Evolutionary conservation across 2,329 filamentous ascomycete species (phyloP).

Genomic region (Pyricularia sp.): DNA sequence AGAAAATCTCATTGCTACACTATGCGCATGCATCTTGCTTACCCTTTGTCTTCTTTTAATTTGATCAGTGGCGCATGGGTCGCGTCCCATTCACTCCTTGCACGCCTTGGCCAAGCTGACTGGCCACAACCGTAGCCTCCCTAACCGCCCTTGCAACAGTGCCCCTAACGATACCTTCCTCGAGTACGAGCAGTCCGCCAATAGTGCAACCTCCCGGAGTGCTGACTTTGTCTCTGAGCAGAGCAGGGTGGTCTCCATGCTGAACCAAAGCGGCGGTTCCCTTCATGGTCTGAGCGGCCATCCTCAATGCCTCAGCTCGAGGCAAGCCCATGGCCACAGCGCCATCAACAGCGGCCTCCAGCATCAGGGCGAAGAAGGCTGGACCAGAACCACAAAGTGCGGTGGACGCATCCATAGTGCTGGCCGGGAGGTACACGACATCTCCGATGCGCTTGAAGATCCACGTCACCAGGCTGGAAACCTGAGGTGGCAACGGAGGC

Average conservation of each 20-base stretch:
- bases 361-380: constrained; percentile 62
- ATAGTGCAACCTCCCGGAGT: constrained; percentile 71
- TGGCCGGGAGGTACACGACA: constrained; percentile 52
- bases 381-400: constrained; percentile 63
- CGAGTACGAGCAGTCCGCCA: constrained; percentile 57
- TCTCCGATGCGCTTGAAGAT: constrained; percentile 65
- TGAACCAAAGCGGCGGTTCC: constrained; percentile 59
- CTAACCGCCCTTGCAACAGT: constrained; percentile 54
- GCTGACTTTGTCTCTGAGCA: constrained; percentile 62
- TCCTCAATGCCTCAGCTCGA: constrained; percentile 56
- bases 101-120: constrained; percentile 46
- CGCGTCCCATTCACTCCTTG: constrained; percentile 35
- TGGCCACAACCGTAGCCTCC: constrained; percentile 57
- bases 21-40: not conserved
- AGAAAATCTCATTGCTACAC: not conserved
- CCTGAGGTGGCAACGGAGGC: constrained; percentile 41
- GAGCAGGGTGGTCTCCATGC: constrained; percentile 59
- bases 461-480: constrained; percentile 52
- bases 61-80: not conserved
- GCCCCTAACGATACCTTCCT: constrained; percentile 58
- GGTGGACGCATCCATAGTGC: constrained; percentile 59
- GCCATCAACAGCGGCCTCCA: constrained; percentile 65
- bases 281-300: constrained; percentile 70
- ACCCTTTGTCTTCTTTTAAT: not conserved
- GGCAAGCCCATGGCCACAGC: constrained; percentile 69